phyloP scores from a whole-genome alignment of 768 basidiomycete species.

The Naematelia aurantialba region DNA sequence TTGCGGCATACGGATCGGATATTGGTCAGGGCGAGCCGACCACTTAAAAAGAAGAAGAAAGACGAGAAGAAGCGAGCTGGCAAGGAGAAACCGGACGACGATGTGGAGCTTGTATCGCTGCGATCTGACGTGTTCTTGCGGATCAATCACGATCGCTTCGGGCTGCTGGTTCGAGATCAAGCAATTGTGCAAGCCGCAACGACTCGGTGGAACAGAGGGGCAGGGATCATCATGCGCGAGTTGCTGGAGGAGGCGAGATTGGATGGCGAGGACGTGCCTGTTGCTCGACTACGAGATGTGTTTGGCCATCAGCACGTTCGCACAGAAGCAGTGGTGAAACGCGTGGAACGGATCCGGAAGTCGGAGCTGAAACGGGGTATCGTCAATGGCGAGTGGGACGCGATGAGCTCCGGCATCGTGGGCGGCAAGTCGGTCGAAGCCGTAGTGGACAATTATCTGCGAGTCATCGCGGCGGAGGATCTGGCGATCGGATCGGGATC shows the following conservation, averaged over 20 bases:
- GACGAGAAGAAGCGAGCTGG: conserved; percentile 44
- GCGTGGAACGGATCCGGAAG: neutral
- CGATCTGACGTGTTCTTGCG: conserved; percentile 74
- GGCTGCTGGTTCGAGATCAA: conserved; percentile 78
- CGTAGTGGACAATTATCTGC: conserved; percentile 28
- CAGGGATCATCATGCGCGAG: conserved; percentile 68
- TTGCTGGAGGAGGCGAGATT: conserved; percentile 51
- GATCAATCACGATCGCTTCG: conserved; percentile 84
- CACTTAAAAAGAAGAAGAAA: conserved; percentile 28
- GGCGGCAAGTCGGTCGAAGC: conserved; percentile 21
- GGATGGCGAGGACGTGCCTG: neutral
- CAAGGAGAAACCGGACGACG: conserved; percentile 7
- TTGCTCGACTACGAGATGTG: neutral
- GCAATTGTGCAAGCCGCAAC: conserved; percentile 70
- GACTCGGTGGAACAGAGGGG: conserved; percentile 74
- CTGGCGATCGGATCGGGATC: conserved; percentile 14
- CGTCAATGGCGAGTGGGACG: neutral
- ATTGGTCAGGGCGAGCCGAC: conserved; percentile 13
- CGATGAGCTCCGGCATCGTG: neutral
- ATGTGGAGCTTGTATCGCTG: conserved; percentile 22
- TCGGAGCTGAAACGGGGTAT: neutral
- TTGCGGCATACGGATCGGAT: conserved; percentile 20
- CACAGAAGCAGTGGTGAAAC: neutral
- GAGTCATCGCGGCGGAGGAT: conserved; percentile 37
- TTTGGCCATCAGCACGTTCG: neutral